Base-by-base conservation (phyloP, 805 yeast species). In the Metschnikowia santaceciliae region DNA sequence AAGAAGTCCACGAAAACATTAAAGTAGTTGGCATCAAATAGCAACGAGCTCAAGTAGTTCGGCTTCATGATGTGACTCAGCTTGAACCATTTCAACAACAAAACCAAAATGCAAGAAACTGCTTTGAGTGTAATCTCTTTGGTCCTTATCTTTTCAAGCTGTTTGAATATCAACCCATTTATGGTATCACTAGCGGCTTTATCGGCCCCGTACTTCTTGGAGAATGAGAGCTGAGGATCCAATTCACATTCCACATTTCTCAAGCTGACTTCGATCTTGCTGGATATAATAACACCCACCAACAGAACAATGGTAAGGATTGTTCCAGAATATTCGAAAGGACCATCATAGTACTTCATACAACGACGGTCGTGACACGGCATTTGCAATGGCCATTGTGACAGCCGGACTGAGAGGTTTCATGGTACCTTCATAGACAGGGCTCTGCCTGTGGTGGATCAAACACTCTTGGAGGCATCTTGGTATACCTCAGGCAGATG, bases 81-180 rank as follows among this genome's bases (percentile, higher is more conserved):
- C 62, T 87, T 88, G 64, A 88, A 85, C 97, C 97, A 91, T 59
- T 78, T 79, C 33, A 85, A 63, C 19, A 94, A 62, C 19, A 80
- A 58, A 10, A 70, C 58, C 1, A 89, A 49, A 1, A 82, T 76
- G 1, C 80, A 79, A 0, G 85, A 72, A 2, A 84, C 70, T 3
- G 84, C 79, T 56, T 83, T 86, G 47, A 85, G 60, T 1, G 84
- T 71, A 3, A 81, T 68, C 58, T 87, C 92, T 55, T 84, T 85
- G n/a, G 80, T 71, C 54, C 85, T 75, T 4, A 74, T 54, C 2
- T 82, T 70, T 56, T 85, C 90, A 19, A 82, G 67, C 54, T 77
- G 76, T 49, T 71, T 78, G 53, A 64, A 60, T 11, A 74, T 52
- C 3, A 67, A 49, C 19, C 42, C 54, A 45, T 52, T 55, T 6